These are phyloP conservation scores for Beauveria sp. DNA, from an alignment of 2,329 filamentous ascomycete species.

Conservation along the genomic window DNA sequence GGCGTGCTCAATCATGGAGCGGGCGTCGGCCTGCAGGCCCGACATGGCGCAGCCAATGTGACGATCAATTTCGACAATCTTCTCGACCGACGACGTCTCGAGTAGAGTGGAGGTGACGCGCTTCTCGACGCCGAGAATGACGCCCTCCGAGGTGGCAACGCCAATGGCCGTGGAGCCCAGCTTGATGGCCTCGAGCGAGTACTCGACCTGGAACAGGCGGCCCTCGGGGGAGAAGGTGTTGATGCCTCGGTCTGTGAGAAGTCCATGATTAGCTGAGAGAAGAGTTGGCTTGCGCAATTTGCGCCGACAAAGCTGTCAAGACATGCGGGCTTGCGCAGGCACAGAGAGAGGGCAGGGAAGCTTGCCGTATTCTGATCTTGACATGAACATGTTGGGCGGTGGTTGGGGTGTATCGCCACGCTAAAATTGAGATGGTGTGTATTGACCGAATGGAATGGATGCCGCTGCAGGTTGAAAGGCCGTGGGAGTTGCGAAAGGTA, in stretches of 20 bases:
- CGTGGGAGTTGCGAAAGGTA: background rate
- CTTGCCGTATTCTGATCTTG: constrained; percentile 99
- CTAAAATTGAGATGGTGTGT: background rate
- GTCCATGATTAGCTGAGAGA: constrained; percentile 18
- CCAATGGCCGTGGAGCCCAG: constrained; percentile 97
- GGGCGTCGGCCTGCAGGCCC: constrained; percentile 91
- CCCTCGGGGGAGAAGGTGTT: constrained; percentile 99
- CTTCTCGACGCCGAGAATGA: constrained; percentile 97
- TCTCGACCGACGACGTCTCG: constrained; percentile 96
- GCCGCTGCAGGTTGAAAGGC: background rate
- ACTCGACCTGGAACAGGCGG: constrained; percentile 99
- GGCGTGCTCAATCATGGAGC: constrained; percentile 96
- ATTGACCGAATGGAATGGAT: background rate
- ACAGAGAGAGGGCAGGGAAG: constrained; percentile 14
- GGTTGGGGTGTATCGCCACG: constrained; percentile 9
- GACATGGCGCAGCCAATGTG: constrained; percentile 99
- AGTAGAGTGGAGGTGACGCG: constrained; percentile 95
- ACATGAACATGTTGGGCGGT: constrained; percentile 87
- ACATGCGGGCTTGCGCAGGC: background rate
- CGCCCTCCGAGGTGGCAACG: constrained; percentile 89
- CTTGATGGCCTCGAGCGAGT: constrained; percentile 99
- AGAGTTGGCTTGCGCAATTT: too few relatives aligned
- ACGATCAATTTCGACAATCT: constrained; percentile 98
- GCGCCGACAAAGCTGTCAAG: background rate
- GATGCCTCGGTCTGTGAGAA: constrained; percentile 80